Evolutionary conservation across 441 rosid genomes (phyloP), one percentile per base, ranked within the genome.

Genomic region (Hura crepitans): DNA sequence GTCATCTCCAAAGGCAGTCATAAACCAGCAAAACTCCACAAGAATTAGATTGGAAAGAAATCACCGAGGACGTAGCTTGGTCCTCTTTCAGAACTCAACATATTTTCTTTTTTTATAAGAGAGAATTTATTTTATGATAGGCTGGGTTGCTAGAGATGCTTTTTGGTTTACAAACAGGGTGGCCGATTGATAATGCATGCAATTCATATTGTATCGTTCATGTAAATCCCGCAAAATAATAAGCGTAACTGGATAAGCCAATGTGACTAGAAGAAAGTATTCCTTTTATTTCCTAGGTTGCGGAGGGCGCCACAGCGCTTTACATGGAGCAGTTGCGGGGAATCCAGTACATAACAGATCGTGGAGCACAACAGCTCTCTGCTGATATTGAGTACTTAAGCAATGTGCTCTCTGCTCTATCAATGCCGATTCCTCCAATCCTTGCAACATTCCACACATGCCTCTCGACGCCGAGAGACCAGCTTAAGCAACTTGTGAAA

Each of bases 301-400:
- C 97, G 2, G 99, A 95, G 78, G 97, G 99, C 7, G 96, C 99
- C 60, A 88, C 95, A 6, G 93, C 95, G 9, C 85, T 90, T 67
- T 95, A 92, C 86, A 82, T 89, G 87, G 99, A 95, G 80, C 99
- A 95, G 82, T 74, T 95, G 73, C 83, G 99, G 63, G 97, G 97
- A 27, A 90, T 95, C 79, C 97, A 90, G 77, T 81, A 86, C 72
- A 72, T 88, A 65, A 83, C 98, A 62, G 96, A 95, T 72, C 90
- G 87, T 13, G 98, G 98, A 70, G 95, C 97, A 11, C 95, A 85
- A 54, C 98, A 95, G 73, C 92, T 92, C 5, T 84, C 95, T 14
- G 96, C 77, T 39, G 99, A 95, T 79, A 95, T 91, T 0, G 97
- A 95, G 77, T 95, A 95, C 65, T 84, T 95, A 84, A 95, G 96